phyloP scores from a whole-genome alignment of 78 protist genomes.

The Dictyostelium intermedium region DNA sequence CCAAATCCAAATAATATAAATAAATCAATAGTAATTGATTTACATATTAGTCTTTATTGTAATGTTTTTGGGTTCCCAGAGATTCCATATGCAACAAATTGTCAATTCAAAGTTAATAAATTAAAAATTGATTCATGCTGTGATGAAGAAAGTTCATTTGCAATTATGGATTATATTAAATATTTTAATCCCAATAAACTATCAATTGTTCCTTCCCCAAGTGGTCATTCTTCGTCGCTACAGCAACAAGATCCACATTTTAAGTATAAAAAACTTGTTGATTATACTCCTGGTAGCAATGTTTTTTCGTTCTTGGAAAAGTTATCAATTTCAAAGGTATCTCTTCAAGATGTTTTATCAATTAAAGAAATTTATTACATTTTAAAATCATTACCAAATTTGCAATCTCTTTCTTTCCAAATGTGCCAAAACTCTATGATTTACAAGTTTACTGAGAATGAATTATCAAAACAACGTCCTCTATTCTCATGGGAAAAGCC shows the following conservation, averaged over 20 bases:
- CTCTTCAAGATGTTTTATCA: not conserved
- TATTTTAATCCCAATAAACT: not conserved
- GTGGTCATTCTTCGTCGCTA: not conserved
- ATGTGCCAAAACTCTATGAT: not conserved
- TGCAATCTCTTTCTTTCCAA: not conserved
- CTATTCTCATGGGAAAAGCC: not conserved
- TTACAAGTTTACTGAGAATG: not conserved
- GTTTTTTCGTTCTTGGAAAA: not conserved
- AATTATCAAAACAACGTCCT: not conserved
- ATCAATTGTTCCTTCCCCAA: not conserved
- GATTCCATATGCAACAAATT: not conserved
- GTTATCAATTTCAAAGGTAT: conserved; percentile 1
- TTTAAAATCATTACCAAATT: not conserved
- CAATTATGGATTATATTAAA: not conserved
- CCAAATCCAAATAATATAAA: not conserved
- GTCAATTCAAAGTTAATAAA: not conserved
- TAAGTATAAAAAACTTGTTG: not conserved
- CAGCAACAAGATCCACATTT: not conserved
- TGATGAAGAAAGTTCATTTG: not conserved
- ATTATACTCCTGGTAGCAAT: not conserved
- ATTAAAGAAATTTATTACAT: not conserved
- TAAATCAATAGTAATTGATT: not conserved
- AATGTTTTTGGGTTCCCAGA: not conserved
- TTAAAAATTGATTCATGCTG: not conserved
- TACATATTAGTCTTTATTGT: not conserved